Conservation (phyloP, 2,329 filamentous ascomycete genomes). For the Penicillium aurantiogriseum region DNA sequence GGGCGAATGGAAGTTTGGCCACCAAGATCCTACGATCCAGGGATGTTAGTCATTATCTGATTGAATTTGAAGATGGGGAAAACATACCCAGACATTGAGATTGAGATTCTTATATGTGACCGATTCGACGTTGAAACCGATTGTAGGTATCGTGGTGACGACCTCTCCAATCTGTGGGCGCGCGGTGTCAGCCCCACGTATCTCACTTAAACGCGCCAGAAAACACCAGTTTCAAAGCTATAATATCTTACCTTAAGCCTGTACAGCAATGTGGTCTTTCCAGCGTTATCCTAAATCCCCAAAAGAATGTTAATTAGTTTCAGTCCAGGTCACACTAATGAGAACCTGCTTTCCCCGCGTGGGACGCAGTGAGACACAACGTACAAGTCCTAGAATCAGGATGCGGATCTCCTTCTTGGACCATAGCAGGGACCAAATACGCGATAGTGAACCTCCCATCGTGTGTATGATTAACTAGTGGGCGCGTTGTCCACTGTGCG, state of each 20-base stretch:
- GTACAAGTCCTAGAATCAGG: constrained; percentile 86
- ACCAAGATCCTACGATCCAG: constrained; percentile 68
- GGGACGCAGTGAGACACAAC: constrained; percentile 30
- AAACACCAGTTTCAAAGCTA: background rate
- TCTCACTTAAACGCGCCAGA: background rate
- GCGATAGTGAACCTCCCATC: constrained; percentile 59
- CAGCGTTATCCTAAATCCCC: constrained; percentile 78
- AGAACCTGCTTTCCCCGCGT: constrained; percentile 13
- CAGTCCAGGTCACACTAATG: background rate
- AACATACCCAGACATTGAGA: constrained; percentile 92
- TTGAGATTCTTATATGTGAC: constrained; percentile 98
- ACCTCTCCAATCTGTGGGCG: constrained; percentile 83
- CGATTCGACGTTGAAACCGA: constrained; percentile 98
- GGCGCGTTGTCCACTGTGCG: background rate
- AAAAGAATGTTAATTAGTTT: constrained; percentile 11
- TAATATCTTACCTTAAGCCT: constrained; percentile 73
- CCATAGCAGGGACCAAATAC: constrained; percentile 72
- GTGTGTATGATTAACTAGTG: constrained; percentile 17
- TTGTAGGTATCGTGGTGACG: constrained; percentile 97
- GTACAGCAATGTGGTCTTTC: constrained; percentile 96
- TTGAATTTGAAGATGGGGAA: background rate
- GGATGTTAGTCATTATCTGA: constrained; percentile 5
- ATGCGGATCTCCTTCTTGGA: constrained; percentile 98
- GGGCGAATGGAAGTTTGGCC: constrained; percentile 98
- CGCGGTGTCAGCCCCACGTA: constrained; percentile 11